These are phyloP conservation scores for Saccharomycopsis microspora DNA, from an alignment of 805 yeast genomes.

Conservation along the genomic window DNA sequence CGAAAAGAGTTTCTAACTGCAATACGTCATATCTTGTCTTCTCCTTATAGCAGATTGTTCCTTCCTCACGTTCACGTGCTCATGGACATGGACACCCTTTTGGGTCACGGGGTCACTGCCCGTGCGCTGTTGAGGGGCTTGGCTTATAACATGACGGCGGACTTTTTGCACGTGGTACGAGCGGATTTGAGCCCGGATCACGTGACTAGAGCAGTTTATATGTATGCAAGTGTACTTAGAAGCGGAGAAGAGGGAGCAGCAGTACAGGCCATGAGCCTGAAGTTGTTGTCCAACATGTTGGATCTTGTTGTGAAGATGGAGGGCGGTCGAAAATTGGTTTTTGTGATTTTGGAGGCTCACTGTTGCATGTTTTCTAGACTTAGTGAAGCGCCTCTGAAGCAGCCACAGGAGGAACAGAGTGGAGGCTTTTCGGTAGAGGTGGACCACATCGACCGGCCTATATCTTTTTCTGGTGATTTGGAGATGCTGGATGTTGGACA, in stretches of 20 bases:
- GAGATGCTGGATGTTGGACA: conserved; percentile 7
- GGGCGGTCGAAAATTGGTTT: conserved; percentile 74
- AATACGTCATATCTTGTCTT: conserved; percentile 82
- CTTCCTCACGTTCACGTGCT: conserved; percentile 76
- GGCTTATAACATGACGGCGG: conserved; percentile 94
- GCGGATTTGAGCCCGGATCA: conserved; percentile 71
- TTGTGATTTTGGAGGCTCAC: conserved; percentile 81
- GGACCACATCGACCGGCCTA: no score
- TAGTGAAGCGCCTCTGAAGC: conserved; percentile 33
- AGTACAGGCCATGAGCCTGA: conserved; percentile 95
- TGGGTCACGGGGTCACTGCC: conserved; percentile 89
- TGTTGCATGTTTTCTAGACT: conserved; percentile 70
- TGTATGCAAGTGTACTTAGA: conserved; percentile 69
- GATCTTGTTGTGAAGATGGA: conserved; percentile 75
- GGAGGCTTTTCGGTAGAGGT: conserved; percentile 5
- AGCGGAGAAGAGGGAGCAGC: conserved; percentile 77
- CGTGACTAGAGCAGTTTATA: conserved; percentile 75
- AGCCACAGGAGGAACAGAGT: background rate
- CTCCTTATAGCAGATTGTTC: conserved; percentile 73
- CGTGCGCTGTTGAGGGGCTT: conserved; percentile 83
- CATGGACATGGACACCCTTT: conserved; percentile 75
- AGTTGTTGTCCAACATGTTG: conserved; percentile 73
- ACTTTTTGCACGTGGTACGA: conserved; percentile 85
- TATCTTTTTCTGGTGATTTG: conserved; percentile 1
- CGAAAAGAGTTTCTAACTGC: conserved; percentile 90